Percentiles rank a stretch among this genome's conserved stretches.
These are phyloP conservation scores for Zygosaccharomyces gambellarensis DNA, from an alignment of 805 yeast species.

Conservation along the genomic window DNA sequence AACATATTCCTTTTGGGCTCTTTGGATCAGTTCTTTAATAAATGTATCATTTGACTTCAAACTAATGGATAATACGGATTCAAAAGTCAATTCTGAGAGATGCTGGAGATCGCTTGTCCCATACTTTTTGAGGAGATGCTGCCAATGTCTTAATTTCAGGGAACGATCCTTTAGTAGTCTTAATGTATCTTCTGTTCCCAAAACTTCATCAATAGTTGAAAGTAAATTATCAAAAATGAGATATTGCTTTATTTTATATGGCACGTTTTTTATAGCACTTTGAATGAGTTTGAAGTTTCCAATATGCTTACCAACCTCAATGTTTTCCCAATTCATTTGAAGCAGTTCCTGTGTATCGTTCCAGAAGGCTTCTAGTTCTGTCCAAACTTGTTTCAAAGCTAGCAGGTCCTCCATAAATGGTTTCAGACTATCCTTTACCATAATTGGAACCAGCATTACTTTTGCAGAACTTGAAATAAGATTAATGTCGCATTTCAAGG, in stretches of 20 bases:
- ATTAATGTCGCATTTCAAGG: constrained; percentile 22
- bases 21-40: constrained; percentile 47
- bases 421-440: constrained; percentile 3
- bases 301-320: not conserved
- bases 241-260: constrained; percentile 7
- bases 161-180: constrained; percentile 50
- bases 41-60: constrained; percentile 41
- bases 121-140: constrained; percentile 37
- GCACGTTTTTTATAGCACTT: not conserved
- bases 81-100: constrained; percentile 35
- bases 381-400: constrained; percentile 9
- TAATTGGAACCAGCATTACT: constrained; percentile 35
- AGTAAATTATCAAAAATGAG: constrained; percentile 6
- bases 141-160: constrained; percentile 67
- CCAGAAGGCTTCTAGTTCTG: constrained; percentile 9
- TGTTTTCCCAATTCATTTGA: constrained; percentile 11
- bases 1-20: constrained; percentile 68
- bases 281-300: not conserved
- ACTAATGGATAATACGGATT: constrained; percentile 58
- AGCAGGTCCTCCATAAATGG: constrained; percentile 8
- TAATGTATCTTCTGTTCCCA: constrained; percentile 29
- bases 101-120: constrained; percentile 12
- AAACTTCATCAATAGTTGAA: constrained; percentile 2
- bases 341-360: constrained; percentile 3
- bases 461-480: constrained; percentile 28